Evolutionary conservation across 2,329 filamentous ascomycete species (phyloP), one percentile per base, ranked within the genome.

Genomic region (Microdochium nivale): DNA sequence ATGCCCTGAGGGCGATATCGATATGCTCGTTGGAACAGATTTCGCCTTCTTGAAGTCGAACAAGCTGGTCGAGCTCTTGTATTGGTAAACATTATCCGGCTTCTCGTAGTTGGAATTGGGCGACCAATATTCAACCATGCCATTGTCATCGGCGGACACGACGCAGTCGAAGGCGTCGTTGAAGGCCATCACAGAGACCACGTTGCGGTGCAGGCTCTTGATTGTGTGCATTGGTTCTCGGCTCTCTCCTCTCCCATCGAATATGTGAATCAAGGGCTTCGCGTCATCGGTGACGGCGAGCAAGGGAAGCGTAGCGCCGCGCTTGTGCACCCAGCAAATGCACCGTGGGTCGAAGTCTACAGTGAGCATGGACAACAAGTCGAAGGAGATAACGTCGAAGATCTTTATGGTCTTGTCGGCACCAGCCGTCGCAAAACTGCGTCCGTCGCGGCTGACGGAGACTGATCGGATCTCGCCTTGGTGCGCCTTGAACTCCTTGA

Each of bases 1-100:
- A 52, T 87, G 81, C 4, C 92, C 90, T 0, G 86, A 86, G 0
- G 91, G 90, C 0, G 94, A 96, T 47, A 99, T 80, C 0, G 87
- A 88, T 48, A 99, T 75, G 11, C 88, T 88, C 3, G 84, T 82
- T 0, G 92, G 91, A 1, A 86, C 80, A 0, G 90, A 88, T 67
- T 96, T 97, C 49, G 88, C 81, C 70, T 96, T 97, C 64, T 95
- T 97, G 73, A 99, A 97, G 50, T 96, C 92, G 63, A 97, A 99
- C 1, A 99, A 77, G 62, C 88, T 94, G 2, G 94, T 99, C 1
- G 88, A 86, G 64, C 90, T 95, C 71, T 99, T 99, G 71, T 90
- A 88, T 58, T 89, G 80, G 65, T 95, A 99, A 19, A 99, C 90
- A 50, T 83, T 90, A 59, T 90, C 85, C 0, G 94, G 94, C 68